These are phyloP conservation scores for Suhomyces kilbournensis DNA, from an alignment of 805 yeast genomes.

Conservation along the genomic window DNA sequence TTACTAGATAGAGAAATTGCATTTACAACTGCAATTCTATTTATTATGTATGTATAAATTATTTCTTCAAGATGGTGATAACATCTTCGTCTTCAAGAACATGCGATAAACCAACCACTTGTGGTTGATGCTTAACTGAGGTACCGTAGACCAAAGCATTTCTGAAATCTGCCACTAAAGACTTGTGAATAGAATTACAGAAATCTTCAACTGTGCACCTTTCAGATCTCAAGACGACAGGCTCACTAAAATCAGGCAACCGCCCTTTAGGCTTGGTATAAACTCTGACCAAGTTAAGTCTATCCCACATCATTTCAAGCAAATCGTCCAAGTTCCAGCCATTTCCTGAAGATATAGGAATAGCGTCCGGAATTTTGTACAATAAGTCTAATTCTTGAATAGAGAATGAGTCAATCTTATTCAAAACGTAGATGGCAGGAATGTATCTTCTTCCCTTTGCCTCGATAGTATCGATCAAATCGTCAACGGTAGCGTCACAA, in stretches of 20 bases:
- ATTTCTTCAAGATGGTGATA: slow-evolving; percentile 85
- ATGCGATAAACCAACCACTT: slow-evolving; percentile 87
- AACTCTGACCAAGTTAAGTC: slow-evolving; percentile 85
- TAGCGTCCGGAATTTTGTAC: slow-evolving; percentile 93
- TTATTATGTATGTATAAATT: slow-evolving; percentile 6
- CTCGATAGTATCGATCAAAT: slow-evolving; percentile 90
- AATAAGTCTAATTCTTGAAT: slow-evolving; percentile 88
- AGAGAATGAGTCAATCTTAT: slow-evolving; percentile 93
- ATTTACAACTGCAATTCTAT: not conserved
- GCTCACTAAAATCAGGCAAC: slow-evolving; percentile 91
- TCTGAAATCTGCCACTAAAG: slow-evolving; percentile 88
- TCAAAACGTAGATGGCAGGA: slow-evolving; percentile 91
- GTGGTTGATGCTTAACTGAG: slow-evolving; percentile 97
- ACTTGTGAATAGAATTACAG: slow-evolving; percentile 94
- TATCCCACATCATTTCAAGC: slow-evolving; percentile 93
- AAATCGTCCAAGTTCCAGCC: slow-evolving; percentile 98
- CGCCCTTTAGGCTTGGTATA: slow-evolving; percentile 96
- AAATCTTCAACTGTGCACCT: slow-evolving; percentile 89
- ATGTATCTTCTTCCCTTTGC: slow-evolving; percentile 87
- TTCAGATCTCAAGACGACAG: slow-evolving; percentile 83
- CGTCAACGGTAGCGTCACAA: slow-evolving; percentile 98
- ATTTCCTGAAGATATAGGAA: slow-evolving; percentile 92
- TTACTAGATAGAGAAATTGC: not conserved
- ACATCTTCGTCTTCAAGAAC: slow-evolving; percentile 92
- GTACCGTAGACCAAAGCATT: slow-evolving; percentile 91